phyloP scores from a whole-genome alignment of 441 rosid genomes.

The Erodium chrysanthum region DNA sequence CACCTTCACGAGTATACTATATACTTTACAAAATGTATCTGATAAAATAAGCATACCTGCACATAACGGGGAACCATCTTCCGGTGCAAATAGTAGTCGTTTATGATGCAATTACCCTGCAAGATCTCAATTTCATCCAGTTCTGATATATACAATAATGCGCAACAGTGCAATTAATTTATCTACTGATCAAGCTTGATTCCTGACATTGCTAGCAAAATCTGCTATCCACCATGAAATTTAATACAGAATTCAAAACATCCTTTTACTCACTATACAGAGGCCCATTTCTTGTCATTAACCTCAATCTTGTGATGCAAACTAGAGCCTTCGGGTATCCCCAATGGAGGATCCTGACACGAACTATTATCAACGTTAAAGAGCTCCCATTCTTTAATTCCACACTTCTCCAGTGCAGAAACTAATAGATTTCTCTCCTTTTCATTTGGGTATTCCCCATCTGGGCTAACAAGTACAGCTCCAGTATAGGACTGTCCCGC shows the following conservation, averaged over 20 bases:
- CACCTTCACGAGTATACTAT: not conserved
- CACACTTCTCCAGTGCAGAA: constrained; percentile 57
- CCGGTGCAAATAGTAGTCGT: no score
- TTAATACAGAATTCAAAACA: not conserved
- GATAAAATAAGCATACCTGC: not conserved
- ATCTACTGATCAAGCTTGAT: not conserved
- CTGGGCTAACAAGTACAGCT: constrained; percentile 75
- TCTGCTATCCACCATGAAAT: not conserved
- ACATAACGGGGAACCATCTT: not conserved
- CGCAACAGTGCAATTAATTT: not conserved
- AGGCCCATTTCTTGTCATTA: constrained; percentile 19
- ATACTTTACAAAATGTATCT: not conserved
- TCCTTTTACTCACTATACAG: constrained; percentile 10
- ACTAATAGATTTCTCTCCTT: constrained; percentile 33
- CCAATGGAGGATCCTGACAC: constrained; percentile 62
- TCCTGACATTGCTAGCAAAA: no score
- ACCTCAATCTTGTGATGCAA: constrained; percentile 39
- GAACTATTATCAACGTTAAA: constrained; percentile 63
- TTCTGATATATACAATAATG: not conserved
- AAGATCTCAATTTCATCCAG: not conserved
- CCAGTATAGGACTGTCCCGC: constrained; percentile 86
- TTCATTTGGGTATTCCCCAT: constrained; percentile 58
- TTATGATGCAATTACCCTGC: not conserved
- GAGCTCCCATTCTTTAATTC: constrained; percentile 78
- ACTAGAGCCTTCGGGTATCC: constrained; percentile 61